Conservation (phyloP, 805 yeast genomes). For the Brettanomyces sp. region DNA sequence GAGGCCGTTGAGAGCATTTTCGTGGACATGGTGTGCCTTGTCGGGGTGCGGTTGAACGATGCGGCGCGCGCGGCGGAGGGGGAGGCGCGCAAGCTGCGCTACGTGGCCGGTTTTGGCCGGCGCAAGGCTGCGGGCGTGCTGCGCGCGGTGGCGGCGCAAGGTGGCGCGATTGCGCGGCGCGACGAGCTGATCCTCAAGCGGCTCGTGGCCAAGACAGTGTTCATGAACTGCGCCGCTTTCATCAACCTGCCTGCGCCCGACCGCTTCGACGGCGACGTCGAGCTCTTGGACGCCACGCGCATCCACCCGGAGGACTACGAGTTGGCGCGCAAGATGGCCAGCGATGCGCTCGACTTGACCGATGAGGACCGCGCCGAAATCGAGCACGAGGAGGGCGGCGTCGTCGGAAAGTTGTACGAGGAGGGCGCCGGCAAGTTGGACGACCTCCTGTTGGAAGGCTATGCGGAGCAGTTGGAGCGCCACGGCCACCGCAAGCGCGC, state of each 20-base stretch:
- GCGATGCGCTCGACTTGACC: slow-evolving; percentile 92
- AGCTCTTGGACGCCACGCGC: slow-evolving; percentile 85
- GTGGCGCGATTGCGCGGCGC: slow-evolving; percentile 56
- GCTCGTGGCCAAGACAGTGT: slow-evolving; percentile 69
- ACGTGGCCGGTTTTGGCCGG: slow-evolving; percentile 88
- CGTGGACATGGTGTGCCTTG: slow-evolving; percentile 84
- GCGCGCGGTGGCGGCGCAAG: slow-evolving; percentile 64
- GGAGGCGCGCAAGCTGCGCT: slow-evolving; percentile 62
- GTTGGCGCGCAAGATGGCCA: slow-evolving; percentile 93
- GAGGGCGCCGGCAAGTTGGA: slow-evolving; percentile 71
- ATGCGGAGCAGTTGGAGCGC: slow-evolving; percentile 81
- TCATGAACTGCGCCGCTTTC: slow-evolving; percentile 89
- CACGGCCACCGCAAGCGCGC: slow-evolving; percentile 68
- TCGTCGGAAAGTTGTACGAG: slow-evolving; percentile 61
- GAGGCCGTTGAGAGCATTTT: slow-evolving; percentile 70
- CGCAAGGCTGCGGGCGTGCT: slow-evolving; percentile 85
- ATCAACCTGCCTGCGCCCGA: slow-evolving; percentile 62
- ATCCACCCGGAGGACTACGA: slow-evolving; percentile 98
- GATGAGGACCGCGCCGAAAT: slow-evolving; percentile 75
- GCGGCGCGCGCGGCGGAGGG: slow-evolving; percentile 66
- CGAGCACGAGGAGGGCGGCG: slow-evolving; percentile 74
- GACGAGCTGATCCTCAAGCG: slow-evolving; percentile 78
- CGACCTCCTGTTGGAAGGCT: slow-evolving; percentile 81
- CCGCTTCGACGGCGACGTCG: slow-evolving; percentile 53
- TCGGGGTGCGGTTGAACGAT: slow-evolving; percentile 88